Evolutionary conservation across 2,329 filamentous ascomycete genomes (phyloP).

Genomic region (Colletotrichum magnum): DNA sequence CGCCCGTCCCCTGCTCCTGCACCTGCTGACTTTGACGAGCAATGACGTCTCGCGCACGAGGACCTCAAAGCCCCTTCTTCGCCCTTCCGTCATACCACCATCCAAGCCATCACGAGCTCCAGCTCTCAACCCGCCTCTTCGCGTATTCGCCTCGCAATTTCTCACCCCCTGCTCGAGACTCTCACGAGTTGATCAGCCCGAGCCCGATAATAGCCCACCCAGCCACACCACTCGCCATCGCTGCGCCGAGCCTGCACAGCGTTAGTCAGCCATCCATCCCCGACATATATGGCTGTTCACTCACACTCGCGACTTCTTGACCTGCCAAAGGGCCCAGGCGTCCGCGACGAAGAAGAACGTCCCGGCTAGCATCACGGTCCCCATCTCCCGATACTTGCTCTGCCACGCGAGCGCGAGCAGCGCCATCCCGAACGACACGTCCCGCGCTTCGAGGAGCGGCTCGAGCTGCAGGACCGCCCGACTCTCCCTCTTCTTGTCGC

Average conservation of each 20-base stretch:
- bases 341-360: slow-evolving; percentile 41
- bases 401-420: slow-evolving; percentile 37
- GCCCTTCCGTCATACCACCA: slow-evolving; percentile 20
- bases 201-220: slow-evolving; percentile 24
- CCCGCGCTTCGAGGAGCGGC: slow-evolving; percentile 42
- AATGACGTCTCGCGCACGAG: slow-evolving; percentile 11
- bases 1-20: background rate
- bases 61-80: slow-evolving; percentile 1
- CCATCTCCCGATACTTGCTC: slow-evolving; percentile 39
- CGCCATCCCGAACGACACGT: slow-evolving; percentile 40
- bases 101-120: slow-evolving; percentile 10
- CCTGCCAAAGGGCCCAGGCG: slow-evolving; percentile 27
- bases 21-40: background rate
- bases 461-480: slow-evolving; percentile 31
- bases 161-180: background rate
- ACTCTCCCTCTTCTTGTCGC: background rate
- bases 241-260: slow-evolving; percentile 11
- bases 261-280: background rate
- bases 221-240: slow-evolving; percentile 5
- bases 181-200: slow-evolving; percentile 6
- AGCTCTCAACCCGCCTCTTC: background rate
- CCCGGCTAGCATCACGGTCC: slow-evolving; percentile 41
- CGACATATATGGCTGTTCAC: slow-evolving; percentile 3
- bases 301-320: slow-evolving; percentile 27
- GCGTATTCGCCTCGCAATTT: background rate